Evolutionary conservation across 306 rosid genomes (phyloP).

Genomic region (Rosa multiflora): DNA sequence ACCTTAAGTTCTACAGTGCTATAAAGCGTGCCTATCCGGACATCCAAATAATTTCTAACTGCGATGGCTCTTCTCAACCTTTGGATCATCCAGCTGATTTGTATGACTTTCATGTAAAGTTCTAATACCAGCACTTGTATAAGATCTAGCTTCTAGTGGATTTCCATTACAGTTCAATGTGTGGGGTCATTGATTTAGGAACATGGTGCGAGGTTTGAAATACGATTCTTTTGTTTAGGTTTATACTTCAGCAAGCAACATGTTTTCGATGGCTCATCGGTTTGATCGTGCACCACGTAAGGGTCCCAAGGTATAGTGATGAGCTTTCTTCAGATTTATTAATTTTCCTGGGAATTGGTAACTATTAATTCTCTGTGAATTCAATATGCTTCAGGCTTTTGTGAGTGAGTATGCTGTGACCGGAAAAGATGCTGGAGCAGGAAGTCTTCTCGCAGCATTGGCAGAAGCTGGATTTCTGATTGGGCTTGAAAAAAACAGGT

Average conservation of each 20-base stretch:
- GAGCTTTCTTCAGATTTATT: slow-evolving; percentile 13
- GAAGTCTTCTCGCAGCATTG: slow-evolving; percentile 80
- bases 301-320: slow-evolving; percentile 53
- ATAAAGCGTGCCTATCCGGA: slow-evolving; percentile 76
- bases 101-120: slow-evolving; percentile 86
- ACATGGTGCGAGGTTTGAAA: neutral
- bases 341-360: neutral
- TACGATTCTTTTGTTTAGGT: slow-evolving; percentile 39
- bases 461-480: slow-evolving; percentile 90
- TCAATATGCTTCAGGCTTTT: slow-evolving; percentile 63
- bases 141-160: neutral
- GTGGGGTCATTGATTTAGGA: neutral
- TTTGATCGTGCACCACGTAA: slow-evolving; percentile 56
- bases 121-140: slow-evolving; percentile 18
- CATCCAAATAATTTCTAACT: slow-evolving; percentile 79
- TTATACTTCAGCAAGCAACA: slow-evolving; percentile 62
- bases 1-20: slow-evolving; percentile 58
- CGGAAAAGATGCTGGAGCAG: slow-evolving; percentile 69
- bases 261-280: slow-evolving; percentile 57
- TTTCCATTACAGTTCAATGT: neutral
- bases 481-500: slow-evolving; percentile 91
- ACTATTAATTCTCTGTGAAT: slow-evolving; percentile 15
- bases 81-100: slow-evolving; percentile 91
- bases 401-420: slow-evolving; percentile 95
- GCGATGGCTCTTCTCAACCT: slow-evolving; percentile 65